Evolutionary conservation across 306 rosid species (phyloP), one percentile per base, ranked within the genome.

Genomic region (Crotalaria pallida): DNA sequence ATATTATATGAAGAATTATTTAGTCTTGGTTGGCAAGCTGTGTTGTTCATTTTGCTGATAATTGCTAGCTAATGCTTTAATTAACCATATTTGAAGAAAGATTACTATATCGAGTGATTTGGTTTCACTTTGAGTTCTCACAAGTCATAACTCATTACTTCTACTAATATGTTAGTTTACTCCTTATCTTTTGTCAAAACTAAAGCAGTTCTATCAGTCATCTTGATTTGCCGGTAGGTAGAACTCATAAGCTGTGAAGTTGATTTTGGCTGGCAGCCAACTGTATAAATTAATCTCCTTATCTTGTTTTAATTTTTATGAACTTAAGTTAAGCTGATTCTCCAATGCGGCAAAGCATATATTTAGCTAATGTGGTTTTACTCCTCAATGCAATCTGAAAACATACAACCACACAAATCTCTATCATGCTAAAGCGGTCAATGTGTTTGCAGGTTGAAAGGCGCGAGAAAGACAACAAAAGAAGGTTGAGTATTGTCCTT

Each of bases 391-490:
- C 44, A 44, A 63, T 55, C 41, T 67, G 56, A 65, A 50, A 36
- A 19, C 36, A 27, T n/a, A 58, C 5, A 65, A 45, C 59, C 24
- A n/a, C 21, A 73, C 45, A 72, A 70, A 50, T 47, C 58, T 31
- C 18, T 65, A 50, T 61, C 76, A 52, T 77, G 50, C 80, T 88
- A 74, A 81, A 73, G 40, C 68, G 43, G 22, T 67, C 24, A 18
- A 67, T 75, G 58, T 79, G 70, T 74, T 85, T 82, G 75, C 94
- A 94, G 98, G 97, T 94, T 73, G 98, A 94, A 73, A 87, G 87
- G 88, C 94, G 98, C 27, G 98, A 94, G 76, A 90, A 89, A 75
- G 97, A 87, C 83, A 78, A 88, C 51, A 87, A 84, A 73, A 84
- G 92, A 72, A 83, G 84, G 63, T 77, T 82, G 76, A 85, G 69